Base-by-base conservation (phyloP, 139 green algal species). In the Eudorina sp. region DNA sequence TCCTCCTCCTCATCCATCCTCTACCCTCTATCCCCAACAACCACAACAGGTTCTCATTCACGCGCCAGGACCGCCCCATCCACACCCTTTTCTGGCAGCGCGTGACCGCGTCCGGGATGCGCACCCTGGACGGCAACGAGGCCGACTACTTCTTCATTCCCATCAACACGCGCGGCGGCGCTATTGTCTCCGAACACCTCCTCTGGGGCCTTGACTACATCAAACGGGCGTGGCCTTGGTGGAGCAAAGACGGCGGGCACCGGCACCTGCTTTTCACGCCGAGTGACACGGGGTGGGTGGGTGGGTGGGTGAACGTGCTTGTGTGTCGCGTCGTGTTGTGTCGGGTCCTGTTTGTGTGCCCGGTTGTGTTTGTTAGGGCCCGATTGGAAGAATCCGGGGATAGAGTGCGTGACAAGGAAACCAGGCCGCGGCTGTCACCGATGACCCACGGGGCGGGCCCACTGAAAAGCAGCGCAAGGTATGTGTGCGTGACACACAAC, bases 111-210 rank as follows among this genome's bases (percentile, higher is more conserved):
- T 29, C 48, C 6, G 89, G 89, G 14, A 78, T 80, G 4, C 74
- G 83, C 9, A 62, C 80, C 21, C 62, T 70, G 2, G 74, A 92
- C 34, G 89, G 89, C n/a, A 53, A 89, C 48, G 21, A 46, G 46
- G 89, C 89, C 7, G 89, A 92, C 62, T 89, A 70, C 36, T 92
- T 79, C 89, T 92, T 81, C 75, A 92, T 92, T 36, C 84, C 89
- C 18, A 43, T 92, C 34, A 72, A 82, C 60, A 69, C 43, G 38
- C 85, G 85, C n/a, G n/a, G 18, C 4, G 23, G 34, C 25, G 19
- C 62, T 40, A 27, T 69, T 25, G 75, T 74, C 21, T 36, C 18
- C 9, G 48, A 81, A 13, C 48, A 81, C 0, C 14, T 82, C 11
- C 19, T 51, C 45, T 36, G 60, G n/a, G 85, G 36, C 0, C 4